Base-by-base conservation (phyloP, 768 basidiomycete species). In the Pisolithus orientalis region DNA sequence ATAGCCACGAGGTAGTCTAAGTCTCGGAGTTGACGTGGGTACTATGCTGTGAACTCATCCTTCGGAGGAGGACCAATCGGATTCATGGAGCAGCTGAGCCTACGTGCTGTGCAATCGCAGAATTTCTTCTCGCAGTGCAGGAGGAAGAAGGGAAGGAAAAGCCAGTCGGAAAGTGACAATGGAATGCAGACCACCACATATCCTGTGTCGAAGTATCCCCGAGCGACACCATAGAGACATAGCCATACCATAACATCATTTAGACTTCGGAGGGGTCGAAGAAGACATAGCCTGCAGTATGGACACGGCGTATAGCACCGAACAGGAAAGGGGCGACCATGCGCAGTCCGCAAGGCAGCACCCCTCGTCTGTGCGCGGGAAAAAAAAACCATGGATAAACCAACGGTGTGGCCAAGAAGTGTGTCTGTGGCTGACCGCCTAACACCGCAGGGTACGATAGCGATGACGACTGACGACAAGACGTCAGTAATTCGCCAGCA, bases 341-440 rank as follows among this genome's bases (percentile, higher is more conserved):
- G 64, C 62, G 57, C 54, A 53, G 49, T 58, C 62, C 64, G 63
- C 62, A 58, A 65, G 64, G 64, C 64, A 53, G 14, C n/a, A 8
- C n/a, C 11, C 44, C 28, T 45, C 44, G 50, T 47, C 56, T 53
- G 27, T 47, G 57, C 58, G 60, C 64, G 65, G 64, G 65, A 65
- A 66, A 62, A 62, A 65, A 62, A 51, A 54, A 24, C 28, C 3
- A 25, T n/a, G 9, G 3, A 45, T 28, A 45, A 16, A 42, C 44
- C 14, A 28, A 28, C n/a, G 27, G 3, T n/a, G 11, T 7, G 13
- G 13, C 29, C 27, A 45, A 13, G 27, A 29, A 27, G 44, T 28
- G 44, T 31, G n/a, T 45, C 28, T 17, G n/a, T 29, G 9, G 14
- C 27, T 8, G 44, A 9, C 13, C 28, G 5, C 11, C 13, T 45